Evolutionary conservation across 176 grass and related monocot species (phyloP).

Genomic region (Bonia amplexicaulis): DNA sequence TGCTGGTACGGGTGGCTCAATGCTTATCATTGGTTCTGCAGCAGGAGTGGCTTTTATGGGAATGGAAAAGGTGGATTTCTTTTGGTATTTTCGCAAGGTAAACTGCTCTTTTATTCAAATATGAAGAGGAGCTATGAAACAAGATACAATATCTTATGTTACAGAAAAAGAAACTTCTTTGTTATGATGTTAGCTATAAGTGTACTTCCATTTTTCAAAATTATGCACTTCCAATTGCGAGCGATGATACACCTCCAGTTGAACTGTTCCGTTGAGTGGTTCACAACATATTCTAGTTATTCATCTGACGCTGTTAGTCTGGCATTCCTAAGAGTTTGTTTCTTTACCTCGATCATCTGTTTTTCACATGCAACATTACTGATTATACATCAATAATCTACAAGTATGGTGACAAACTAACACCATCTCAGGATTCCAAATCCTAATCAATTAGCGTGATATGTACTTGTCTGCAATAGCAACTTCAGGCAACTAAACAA

Average conservation of each 20-base stretch:
- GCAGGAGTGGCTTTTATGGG: constrained; percentile 98
- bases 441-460: not conserved
- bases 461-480: not conserved
- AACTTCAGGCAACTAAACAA: not conserved
- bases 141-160: not conserved
- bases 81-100: constrained; percentile 98
- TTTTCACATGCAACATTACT: not conserved
- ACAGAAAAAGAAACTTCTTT: not conserved
- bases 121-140: not conserved
- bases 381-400: not conserved
- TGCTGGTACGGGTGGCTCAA: constrained; percentile 91
- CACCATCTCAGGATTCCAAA: not conserved
- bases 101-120: constrained; percentile 22
- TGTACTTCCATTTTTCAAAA: not conserved
- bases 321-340: not conserved
- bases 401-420: not conserved
- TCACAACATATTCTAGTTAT: not conserved
- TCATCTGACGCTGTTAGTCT: not conserved
- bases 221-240: not conserved
- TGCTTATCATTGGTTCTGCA: constrained; percentile 96
- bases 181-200: no score
- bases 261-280: not conserved
- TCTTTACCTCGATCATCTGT: not conserved
- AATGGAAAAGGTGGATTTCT: constrained; percentile 98
- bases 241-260: not conserved